Evolutionary conservation across 768 basidiomycete genomes (phyloP).

Genomic region (Collybia sp.): DNA sequence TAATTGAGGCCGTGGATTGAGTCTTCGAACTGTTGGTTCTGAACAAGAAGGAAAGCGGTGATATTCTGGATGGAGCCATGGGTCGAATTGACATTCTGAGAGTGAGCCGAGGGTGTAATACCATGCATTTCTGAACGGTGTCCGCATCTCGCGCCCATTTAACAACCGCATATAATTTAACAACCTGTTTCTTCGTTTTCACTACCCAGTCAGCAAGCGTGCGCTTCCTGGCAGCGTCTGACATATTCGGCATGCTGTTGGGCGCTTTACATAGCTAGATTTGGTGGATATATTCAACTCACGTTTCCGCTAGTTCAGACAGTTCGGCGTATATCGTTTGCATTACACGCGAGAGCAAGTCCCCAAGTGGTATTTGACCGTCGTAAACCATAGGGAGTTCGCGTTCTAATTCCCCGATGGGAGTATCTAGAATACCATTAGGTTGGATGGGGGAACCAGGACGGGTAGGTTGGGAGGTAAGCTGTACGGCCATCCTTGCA

Average conservation of each 20-base stretch:
- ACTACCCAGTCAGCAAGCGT: constrained; percentile 86
- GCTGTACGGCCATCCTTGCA: background rate
- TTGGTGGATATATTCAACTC: constrained; percentile 20
- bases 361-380: constrained; percentile 69
- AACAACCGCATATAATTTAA: constrained; percentile 81
- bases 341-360: constrained; percentile 70
- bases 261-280: constrained; percentile 2
- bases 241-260: constrained; percentile 73
- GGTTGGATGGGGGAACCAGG: constrained; percentile 3
- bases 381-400: constrained; percentile 73
- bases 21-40: constrained; percentile 79
- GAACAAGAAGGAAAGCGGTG: constrained; percentile 79
- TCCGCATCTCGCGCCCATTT: constrained; percentile 87
- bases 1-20: constrained; percentile 58
- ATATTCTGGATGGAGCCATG: constrained; percentile 55
- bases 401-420: constrained; percentile 57
- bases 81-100: constrained; percentile 1
- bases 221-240: constrained; percentile 74
- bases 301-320: constrained; percentile 85
- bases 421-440: constrained; percentile 23
- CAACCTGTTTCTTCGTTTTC: constrained; percentile 85
- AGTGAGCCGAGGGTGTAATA: constrained; percentile 16
- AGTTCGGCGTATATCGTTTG: constrained; percentile 83
- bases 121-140: constrained; percentile 87
- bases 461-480: background rate